Evolutionary conservation across 2,329 filamentous ascomycete genomes (phyloP), one percentile per base, ranked within the genome.

Genomic region (Microdochium nivale): DNA sequence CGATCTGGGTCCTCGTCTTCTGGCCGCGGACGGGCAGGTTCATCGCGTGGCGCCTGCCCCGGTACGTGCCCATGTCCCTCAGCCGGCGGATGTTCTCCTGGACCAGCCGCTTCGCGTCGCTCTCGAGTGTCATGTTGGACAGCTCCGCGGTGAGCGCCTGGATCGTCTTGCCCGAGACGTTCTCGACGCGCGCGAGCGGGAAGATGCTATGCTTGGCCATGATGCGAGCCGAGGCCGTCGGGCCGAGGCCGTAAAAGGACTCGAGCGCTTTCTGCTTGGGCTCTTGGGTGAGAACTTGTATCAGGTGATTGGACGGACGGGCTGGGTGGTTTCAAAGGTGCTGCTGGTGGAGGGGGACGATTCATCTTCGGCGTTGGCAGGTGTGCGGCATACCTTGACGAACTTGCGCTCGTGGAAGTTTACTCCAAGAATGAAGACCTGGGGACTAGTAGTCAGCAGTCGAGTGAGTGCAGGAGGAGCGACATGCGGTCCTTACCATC

Each of bases 101-200:
- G 35, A 96, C 72, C 53, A 88, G 74, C 65, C 87, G 81, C 62
- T 83, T 77, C 57, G 95, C 77, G 62, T 97, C 91, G 68, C 87
- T 95, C 69, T 96, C 94, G 62, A 97, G 89, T 54, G 87, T 95
- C 89, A 99, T 91, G 51, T 84, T 85, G 16, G 90, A 88, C 40
- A 99, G 76, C 63, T 95, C 89, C 49, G 87, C 87, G 23, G 87
- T 94, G 54, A 99, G 76, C 50, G 87, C 86, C 50, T 89, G 85
- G 59, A 96, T 74, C 54, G 90, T 91, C 66, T 87, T 84, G 54
- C 85, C 82, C 46, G 82, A 78, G 21, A 99, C 73, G 8, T 82
- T 78, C 66, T 87, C 88, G 59, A 97, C 77, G 64, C 84, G 87
- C 58, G 88, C 87, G 52, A 81, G 85, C 27, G 89, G 85, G 72